Evolutionary conservation across 768 basidiomycete species (phyloP), one percentile per base, ranked within the genome.

Genomic region (Myochromella boudieri): DNA sequence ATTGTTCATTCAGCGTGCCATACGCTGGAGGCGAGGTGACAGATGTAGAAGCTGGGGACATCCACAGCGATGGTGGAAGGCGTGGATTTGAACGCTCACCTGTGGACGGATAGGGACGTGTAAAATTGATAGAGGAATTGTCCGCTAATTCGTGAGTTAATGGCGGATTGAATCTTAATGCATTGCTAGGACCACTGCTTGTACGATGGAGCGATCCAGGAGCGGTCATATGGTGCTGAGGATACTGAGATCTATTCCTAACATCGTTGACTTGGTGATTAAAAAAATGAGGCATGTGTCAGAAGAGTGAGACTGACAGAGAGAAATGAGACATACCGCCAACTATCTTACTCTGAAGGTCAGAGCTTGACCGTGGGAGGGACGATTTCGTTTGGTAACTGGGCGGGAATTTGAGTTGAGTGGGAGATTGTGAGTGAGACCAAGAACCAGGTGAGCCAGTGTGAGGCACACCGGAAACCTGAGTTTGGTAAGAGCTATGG

Each of bases 61-160:
- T 91, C 89, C 88, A 91, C 31, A 91, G 67, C 31, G 88, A 87
- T 3, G 89, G 87, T 37, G 84, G 85, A 34, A 90, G 68, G 45
- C 78, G 77, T 26, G 72, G 57, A 51, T 71, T 68, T 37, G 76
- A 74, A 57, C 76, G 80, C 57, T 84, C 80, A 60, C 68, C 62
- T 54, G 71, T 57, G 44, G 62, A 65, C 29, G 63, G 54, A 54
- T 56, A 62, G 46, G 48, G 52, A 44, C 58, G 60, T 34, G 29
- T 33, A 48, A 51, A 52, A n/a, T 56, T 57, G 34, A 53, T 41
- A 38, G 48, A 44, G 14, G 53, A 42, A 44, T 37, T 46, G 27
- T 53, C 47, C 27, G 38, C 22, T 27, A 51, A 46, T 26, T 51
- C 48, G 15, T 46, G 32, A 21, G 32, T 33, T 22, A 36, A 34